Percentiles rank a stretch among this genome's conserved stretches.
Evolutionary conservation across 164 flowering plant species (phyloP).

Genomic region (Litsea cubeba): DNA sequence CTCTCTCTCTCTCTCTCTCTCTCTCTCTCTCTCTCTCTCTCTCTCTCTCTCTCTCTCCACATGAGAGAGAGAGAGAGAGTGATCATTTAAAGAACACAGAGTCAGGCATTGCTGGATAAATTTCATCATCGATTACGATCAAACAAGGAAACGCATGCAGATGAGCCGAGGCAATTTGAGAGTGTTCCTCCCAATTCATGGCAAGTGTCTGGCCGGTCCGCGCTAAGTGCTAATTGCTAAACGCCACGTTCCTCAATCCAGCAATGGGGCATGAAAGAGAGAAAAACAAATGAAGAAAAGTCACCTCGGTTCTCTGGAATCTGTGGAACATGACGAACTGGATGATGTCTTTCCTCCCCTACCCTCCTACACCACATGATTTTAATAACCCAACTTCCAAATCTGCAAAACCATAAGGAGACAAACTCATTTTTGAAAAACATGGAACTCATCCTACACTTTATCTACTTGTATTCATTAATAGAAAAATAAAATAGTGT

Average conservation of each 20-base stretch:
- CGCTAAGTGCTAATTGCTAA: not conserved
- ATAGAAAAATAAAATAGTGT: not conserved
- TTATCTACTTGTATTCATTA: not conserved
- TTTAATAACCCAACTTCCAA: not conserved
- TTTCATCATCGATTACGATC: not conserved
- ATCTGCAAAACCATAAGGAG: not conserved
- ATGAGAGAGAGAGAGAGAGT: too few relatives aligned
- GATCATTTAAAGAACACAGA: too few relatives aligned
- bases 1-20: too few relatives aligned
- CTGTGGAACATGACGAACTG: conserved; percentile 22
- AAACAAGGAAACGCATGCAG: not conserved
- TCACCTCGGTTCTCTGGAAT: not conserved
- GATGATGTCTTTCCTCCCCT: conserved; percentile 16
- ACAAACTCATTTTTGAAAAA: not conserved
- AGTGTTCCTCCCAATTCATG: not conserved
- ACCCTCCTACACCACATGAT: not conserved
- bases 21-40: too few relatives aligned
- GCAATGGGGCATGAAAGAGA: not conserved
- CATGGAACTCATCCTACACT: not conserved
- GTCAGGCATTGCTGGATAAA: not conserved
- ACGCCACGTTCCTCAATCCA: not conserved
- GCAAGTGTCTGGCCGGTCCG: not conserved
- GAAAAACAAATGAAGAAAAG: not conserved
- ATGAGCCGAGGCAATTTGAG: not conserved
- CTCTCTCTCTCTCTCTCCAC: too few relatives aligned